Conservation (phyloP, 148 eudicot species). For the Agrostemma githago region DNA sequence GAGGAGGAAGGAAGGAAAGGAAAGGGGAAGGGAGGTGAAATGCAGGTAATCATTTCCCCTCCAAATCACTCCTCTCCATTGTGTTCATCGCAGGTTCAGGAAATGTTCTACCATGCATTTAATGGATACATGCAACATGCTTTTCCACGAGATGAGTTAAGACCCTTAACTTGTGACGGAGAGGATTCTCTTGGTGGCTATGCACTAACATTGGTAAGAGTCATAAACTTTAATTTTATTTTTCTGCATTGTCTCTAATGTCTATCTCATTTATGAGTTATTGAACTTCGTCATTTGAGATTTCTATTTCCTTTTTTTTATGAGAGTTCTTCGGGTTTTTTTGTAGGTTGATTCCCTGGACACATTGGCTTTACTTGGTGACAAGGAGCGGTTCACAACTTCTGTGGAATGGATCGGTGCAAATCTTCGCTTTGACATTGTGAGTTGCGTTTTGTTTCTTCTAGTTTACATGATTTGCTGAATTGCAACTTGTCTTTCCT, state of each 20-base stretch:
- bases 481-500: background rate
- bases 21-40: too few species aligned
- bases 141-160: constrained; percentile 90
- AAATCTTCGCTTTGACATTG: constrained; percentile 95
- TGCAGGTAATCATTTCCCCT: too few species aligned
- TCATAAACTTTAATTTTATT: background rate
- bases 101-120: constrained; percentile 97
- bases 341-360: constrained; percentile 87
- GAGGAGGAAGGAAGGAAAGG: too few species aligned
- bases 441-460: constrained; percentile 43
- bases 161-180: constrained; percentile 83
- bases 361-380: constrained; percentile 90
- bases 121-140: constrained; percentile 96
- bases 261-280: background rate
- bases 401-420: constrained; percentile 97
- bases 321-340: background rate
- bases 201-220: constrained; percentile 83
- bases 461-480: background rate
- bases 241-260: background rate
- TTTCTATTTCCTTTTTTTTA: background rate
- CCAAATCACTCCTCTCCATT: too few species aligned
- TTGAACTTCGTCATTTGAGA: background rate
- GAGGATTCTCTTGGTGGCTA: constrained; percentile 98
- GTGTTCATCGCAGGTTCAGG: constrained; percentile 49
- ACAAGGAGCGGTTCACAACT: constrained; percentile 60